Evolutionary conservation across 2,329 filamentous ascomycete genomes (phyloP).

Genomic region (Colletotrichum lini): DNA sequence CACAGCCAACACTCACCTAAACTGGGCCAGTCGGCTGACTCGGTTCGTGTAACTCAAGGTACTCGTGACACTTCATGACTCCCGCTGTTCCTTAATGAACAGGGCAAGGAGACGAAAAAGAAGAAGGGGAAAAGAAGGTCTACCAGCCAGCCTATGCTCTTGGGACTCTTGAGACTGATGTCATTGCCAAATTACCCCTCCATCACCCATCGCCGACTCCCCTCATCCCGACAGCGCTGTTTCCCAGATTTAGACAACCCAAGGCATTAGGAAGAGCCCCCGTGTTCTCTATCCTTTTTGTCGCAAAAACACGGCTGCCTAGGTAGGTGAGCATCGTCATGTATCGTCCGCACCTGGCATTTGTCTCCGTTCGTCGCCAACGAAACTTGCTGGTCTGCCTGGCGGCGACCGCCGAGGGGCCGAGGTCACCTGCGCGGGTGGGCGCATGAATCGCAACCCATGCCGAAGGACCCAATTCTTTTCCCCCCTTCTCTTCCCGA

Average conservation of each 20-base stretch:
- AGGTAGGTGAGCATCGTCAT: not conserved
- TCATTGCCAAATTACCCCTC: slow-evolving; percentile 17
- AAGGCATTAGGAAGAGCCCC: not conserved
- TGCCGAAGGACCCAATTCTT: slow-evolving; percentile 5
- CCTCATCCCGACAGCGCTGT: not conserved
- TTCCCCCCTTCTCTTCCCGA: not conserved
- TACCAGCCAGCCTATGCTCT: not conserved
- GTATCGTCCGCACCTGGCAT: not conserved
- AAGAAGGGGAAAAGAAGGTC: not conserved
- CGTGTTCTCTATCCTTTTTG: not conserved
- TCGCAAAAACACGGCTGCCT: no score
- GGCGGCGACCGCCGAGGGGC: slow-evolving; percentile 12
- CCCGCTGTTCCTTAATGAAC: not conserved
- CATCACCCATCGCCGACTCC: not conserved
- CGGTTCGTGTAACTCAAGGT: slow-evolving; percentile 32
- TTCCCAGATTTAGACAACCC: not conserved
- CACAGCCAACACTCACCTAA: slow-evolving; percentile 29
- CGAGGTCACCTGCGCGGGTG: slow-evolving; percentile 20
- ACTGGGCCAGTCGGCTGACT: slow-evolving; percentile 35
- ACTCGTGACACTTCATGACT: slow-evolving; percentile 37
- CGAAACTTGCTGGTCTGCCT: slow-evolving; percentile 2
- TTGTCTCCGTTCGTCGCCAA: slow-evolving; percentile 1
- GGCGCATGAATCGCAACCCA: slow-evolving; percentile 31
- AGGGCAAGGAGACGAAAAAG: no score
- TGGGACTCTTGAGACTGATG: slow-evolving; percentile 12